Conservation (phyloP, 306 rosid species). For the Cucumis hystrix region DNA sequence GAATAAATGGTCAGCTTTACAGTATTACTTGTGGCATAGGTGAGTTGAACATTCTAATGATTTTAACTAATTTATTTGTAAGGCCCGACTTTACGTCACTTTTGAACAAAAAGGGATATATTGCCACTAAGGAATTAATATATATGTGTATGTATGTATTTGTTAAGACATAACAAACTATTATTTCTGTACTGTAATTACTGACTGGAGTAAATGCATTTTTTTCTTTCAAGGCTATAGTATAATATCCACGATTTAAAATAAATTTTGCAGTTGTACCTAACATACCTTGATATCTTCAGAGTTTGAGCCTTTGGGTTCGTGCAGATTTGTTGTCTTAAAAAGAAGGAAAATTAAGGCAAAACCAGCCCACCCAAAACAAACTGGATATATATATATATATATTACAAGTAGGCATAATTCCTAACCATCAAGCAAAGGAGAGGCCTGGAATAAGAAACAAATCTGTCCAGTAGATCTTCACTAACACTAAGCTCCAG, state of each 20-base stretch:
- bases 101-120: background rate
- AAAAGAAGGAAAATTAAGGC: background rate
- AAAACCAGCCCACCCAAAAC: background rate
- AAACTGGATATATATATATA: background rate
- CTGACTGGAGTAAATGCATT: background rate
- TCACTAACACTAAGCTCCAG: background rate
- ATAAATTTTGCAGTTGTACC: background rate
- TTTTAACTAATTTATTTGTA: background rate
- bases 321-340: background rate
- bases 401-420: background rate
- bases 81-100: background rate
- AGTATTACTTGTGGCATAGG: background rate
- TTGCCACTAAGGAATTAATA: background rate
- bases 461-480: background rate
- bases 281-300: background rate
- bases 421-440: background rate
- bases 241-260: background rate
- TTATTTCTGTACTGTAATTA: background rate
- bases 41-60: background rate
- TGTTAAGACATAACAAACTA: background rate
- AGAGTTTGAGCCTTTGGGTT: background rate
- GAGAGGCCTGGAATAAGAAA: background rate
- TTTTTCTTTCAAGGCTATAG: background rate
- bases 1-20: slow-evolving; percentile 1
- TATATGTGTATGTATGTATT: too few species aligned